A percentile compares a stretch with the other conserved stretches of the same genome.
Conservation (phyloP, 305 asterid species). For the Salvia sclarea region DNA sequence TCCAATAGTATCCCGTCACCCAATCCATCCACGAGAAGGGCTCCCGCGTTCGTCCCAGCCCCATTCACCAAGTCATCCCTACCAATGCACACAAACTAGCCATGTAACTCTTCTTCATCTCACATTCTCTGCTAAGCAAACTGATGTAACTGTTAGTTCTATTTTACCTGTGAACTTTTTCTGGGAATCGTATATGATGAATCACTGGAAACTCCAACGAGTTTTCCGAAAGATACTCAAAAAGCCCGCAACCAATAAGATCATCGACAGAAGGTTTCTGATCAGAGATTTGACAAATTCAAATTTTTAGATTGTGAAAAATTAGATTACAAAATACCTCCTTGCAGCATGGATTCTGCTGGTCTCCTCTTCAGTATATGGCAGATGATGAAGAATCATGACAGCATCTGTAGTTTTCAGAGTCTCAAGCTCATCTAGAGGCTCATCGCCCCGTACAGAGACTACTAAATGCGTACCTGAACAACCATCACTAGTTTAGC, state of each 20-base stretch:
- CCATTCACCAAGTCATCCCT: slow-evolving; percentile 95
- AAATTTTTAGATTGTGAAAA: too few species aligned
- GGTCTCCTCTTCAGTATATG: slow-evolving; percentile 69
- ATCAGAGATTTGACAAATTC: too few species aligned
- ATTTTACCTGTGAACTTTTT: slow-evolving; percentile 76
- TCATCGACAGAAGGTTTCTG: too few species aligned
- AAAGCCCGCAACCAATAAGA: slow-evolving; percentile 66
- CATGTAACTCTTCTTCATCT: too few species aligned
- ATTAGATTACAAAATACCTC: slow-evolving; percentile 56
- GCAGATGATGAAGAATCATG: slow-evolving; percentile 82
- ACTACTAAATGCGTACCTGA: slow-evolving; percentile 86
- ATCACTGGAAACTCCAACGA: slow-evolving; percentile 82
- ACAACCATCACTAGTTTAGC: slow-evolving; percentile 22
- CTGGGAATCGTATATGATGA: slow-evolving; percentile 87
- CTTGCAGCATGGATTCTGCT: slow-evolving; percentile 98
- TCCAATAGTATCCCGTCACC: slow-evolving; percentile 95
- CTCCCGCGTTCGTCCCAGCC: slow-evolving; percentile 91
- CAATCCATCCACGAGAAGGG: slow-evolving; percentile 93
- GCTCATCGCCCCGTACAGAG: slow-evolving; percentile 83
- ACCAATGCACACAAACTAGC: too few species aligned
- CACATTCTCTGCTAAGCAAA: too few species aligned
- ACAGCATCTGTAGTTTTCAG: slow-evolving; percentile 70
- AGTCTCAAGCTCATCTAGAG: slow-evolving; percentile 68
- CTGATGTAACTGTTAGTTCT: slow-evolving; percentile 18
- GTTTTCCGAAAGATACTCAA: slow-evolving; percentile 87